These are phyloP conservation scores for Ormosia emarginata DNA, from an alignment of 306 rosid species.

Conservation along the genomic window DNA sequence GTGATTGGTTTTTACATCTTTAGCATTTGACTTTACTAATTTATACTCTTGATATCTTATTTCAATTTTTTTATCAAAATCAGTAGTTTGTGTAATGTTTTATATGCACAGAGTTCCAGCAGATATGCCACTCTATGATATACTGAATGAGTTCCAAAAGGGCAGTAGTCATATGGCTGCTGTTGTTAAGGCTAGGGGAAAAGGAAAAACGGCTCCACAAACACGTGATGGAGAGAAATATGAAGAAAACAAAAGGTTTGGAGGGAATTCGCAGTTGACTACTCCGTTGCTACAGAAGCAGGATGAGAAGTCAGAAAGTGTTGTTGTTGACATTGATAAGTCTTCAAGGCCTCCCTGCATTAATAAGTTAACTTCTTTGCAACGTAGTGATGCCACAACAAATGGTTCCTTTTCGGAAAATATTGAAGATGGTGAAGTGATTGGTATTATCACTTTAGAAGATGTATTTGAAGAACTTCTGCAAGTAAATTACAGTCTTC, in stretches of 20 bases:
- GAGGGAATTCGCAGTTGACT: constrained; percentile 49
- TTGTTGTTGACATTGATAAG: constrained; percentile 68
- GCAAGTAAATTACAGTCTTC: constrained; percentile 51
- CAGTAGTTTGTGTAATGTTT: constrained; percentile 20
- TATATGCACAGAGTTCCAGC: constrained; percentile 77
- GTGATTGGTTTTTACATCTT: background rate
- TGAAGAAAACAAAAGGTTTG: constrained; percentile 33
- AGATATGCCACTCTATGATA: constrained; percentile 96
- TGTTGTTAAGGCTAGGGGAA: constrained; percentile 72
- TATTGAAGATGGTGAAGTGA: constrained; percentile 87
- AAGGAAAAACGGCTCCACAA: constrained; percentile 41
- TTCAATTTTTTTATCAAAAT: constrained; percentile 12
- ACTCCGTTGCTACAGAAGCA: constrained; percentile 66
- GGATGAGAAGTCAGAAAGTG: constrained; percentile 38
- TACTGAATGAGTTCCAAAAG: constrained; percentile 94
- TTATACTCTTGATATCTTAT: background rate
- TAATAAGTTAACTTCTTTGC: constrained; percentile 33
- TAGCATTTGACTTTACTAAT: constrained; percentile 9
- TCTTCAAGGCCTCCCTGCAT: constrained; percentile 37
- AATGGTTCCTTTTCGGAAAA: constrained; percentile 51
- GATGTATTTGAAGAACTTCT: constrained; percentile 99
- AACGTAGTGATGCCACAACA: constrained; percentile 33
- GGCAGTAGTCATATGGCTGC: constrained; percentile 99
- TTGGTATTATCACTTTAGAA: constrained; percentile 95
- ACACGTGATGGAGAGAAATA: constrained; percentile 45